Evolutionary conservation across 1,139 yeast species (phyloP), one percentile per base, ranked within the genome.

Genomic region (Kodamaea alishanica): DNA sequence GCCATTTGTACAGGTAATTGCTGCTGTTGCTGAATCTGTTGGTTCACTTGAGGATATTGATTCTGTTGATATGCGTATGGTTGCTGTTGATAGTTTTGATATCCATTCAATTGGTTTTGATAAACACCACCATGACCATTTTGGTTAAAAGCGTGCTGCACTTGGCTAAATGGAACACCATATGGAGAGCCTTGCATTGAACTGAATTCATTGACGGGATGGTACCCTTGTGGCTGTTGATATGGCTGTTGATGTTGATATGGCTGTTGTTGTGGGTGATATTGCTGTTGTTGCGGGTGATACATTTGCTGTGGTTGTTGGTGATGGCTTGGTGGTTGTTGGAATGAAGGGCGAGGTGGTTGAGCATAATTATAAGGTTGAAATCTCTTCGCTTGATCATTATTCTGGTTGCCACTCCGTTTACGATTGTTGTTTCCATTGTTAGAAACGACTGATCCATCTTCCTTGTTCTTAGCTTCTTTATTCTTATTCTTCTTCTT

Each of bases 401-500:
- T 27, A 9, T 32, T 28, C 27, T 39, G 39, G 11, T 38, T 25
- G 24, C 30, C 29, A 31, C 25, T 29, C 28, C 46, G 34, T 22
- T 39, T 39, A n/a, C 32, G 33, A 28, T 35, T 30, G 9, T 24
- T 41, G 30, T 37, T 40, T 38, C 24, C 22, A 30, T 9, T 36
- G 36, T 42, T 45, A 41, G 12, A 42, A 40, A 20, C 6, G 11
- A 38, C 42, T 6, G 43, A 43, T 29, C 43, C 38, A 27, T 46
- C 44, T 39, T 47, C 58, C 47, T 54, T 60, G 11, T 49, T 64
- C 37, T 60, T 66, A 5, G 23, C 32, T 8, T 39, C 33, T 27
- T 32, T 38, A 12, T 42, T 67, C 39, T 67, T 63, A 40, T 67
- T 69, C 48, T 69, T 73, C 50, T 70, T 76, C 55, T 77, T 81